Conservation (phyloP, 1,284 basidiomycete genomes). For the Ustilago trichophora region DNA sequence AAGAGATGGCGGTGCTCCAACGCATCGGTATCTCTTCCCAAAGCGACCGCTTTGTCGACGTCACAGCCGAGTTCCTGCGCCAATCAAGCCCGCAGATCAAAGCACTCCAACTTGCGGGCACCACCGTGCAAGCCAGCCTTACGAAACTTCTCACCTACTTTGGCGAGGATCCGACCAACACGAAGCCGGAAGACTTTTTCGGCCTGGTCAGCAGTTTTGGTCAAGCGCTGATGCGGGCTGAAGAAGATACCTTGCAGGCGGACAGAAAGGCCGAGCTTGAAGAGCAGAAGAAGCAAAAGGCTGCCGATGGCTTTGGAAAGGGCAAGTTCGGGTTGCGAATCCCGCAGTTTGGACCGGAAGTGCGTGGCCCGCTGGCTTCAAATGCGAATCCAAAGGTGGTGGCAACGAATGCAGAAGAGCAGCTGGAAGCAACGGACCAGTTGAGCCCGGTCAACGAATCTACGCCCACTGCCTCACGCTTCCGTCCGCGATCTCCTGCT, state of each 20-base stretch:
- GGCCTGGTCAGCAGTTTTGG: slow-evolving; percentile 51
- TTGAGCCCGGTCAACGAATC: slow-evolving; percentile 28
- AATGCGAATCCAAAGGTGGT: background rate
- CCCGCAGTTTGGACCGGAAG: slow-evolving; percentile 45
- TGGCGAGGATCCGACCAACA: slow-evolving; percentile 49
- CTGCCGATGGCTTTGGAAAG: slow-evolving; percentile 2
- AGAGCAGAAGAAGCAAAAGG: slow-evolving; percentile 45
- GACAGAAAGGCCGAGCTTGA: slow-evolving; percentile 51
- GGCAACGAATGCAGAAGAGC: slow-evolving; percentile 1
- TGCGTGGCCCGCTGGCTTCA: slow-evolving; percentile 39
- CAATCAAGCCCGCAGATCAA: slow-evolving; percentile 36
- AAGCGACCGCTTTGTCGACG: slow-evolving; percentile 45
- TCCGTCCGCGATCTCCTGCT: slow-evolving; percentile 26
- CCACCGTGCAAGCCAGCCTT: slow-evolving; percentile 26
- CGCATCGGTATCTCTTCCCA: slow-evolving; percentile 35
- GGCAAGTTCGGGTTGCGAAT: slow-evolving; percentile 21
- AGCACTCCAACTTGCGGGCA: slow-evolving; percentile 38
- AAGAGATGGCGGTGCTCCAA: slow-evolving; percentile 40
- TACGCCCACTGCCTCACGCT: slow-evolving; percentile 45
- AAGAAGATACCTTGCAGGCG: slow-evolving; percentile 57
- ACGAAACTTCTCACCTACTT: slow-evolving; percentile 45
- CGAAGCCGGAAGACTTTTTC: slow-evolving; percentile 61
- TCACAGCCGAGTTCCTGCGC: slow-evolving; percentile 34
- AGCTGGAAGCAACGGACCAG: slow-evolving; percentile 11
- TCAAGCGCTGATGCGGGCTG: slow-evolving; percentile 58